These are phyloP conservation scores for Xylaria sp. DNA, from an alignment of 2,329 filamentous ascomycete genomes.

Conservation along the genomic window DNA sequence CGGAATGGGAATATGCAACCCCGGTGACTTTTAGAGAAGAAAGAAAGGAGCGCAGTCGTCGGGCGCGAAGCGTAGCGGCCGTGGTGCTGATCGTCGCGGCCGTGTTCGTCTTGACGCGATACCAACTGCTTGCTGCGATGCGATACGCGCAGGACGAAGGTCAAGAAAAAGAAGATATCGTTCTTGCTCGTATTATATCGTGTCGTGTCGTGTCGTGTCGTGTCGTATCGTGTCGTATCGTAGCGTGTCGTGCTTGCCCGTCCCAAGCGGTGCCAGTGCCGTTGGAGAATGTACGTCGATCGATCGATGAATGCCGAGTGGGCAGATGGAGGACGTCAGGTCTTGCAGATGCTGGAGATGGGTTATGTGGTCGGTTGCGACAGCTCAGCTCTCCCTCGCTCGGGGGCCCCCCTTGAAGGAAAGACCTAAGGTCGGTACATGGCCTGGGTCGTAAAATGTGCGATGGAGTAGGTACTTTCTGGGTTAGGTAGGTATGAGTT, in stretches of 20 bases:
- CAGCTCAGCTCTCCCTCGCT: background rate
- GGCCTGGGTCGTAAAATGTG: background rate
- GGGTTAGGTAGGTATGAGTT: background rate
- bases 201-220: background rate
- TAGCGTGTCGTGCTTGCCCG: background rate
- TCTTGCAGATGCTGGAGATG: background rate
- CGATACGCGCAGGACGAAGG: background rate
- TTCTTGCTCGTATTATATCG: conserved; percentile 7
- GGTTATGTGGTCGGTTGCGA: conserved; percentile 16
- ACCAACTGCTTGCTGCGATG: background rate
- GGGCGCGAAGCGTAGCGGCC: background rate
- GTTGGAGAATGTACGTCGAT: conserved; percentile 3
- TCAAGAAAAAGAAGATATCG: conserved; percentile 1
- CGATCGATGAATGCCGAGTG: background rate
- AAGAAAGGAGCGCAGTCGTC: conserved; percentile 5
- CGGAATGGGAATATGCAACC: background rate
- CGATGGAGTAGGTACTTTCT: background rate
- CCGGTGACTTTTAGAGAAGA: background rate
- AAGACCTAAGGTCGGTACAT: background rate
- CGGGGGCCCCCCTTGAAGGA: background rate
- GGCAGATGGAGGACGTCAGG: background rate
- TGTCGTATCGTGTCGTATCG: background rate
- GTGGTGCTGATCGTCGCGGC: background rate
- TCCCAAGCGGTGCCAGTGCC: background rate
- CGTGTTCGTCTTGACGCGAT: conserved; percentile 3